Evolutionary conservation across 257 asterid species (phyloP).

Genomic region (Linaria vulgaris): DNA sequence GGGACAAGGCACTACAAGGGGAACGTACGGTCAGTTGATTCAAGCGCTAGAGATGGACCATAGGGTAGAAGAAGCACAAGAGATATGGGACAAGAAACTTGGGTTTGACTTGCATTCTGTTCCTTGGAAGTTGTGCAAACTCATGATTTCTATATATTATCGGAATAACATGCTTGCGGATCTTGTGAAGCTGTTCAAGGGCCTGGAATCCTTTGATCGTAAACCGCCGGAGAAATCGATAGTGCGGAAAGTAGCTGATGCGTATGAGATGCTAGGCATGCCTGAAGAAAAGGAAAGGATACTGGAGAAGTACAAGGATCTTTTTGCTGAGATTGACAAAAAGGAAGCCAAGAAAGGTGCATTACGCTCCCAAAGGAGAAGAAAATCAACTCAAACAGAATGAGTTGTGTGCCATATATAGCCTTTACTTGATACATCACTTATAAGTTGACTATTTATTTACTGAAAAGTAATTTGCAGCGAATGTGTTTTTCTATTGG

Average conservation of each 20-base stretch:
- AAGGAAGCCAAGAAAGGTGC: slow-evolving; percentile 38
- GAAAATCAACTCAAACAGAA: slow-evolving; percentile 17
- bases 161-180: slow-evolving; percentile 72
- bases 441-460: neutral
- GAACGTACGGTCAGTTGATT: slow-evolving; percentile 76
- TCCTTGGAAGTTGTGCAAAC: slow-evolving; percentile 72
- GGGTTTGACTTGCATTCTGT: slow-evolving; percentile 70
- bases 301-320: slow-evolving; percentile 62
- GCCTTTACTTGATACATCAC: neutral
- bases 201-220: slow-evolving; percentile 72
- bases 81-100: slow-evolving; percentile 74
- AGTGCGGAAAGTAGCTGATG: slow-evolving; percentile 72
- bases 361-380: slow-evolving; percentile 29
- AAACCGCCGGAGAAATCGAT: slow-evolving; percentile 76
- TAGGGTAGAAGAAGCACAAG: slow-evolving; percentile 69
- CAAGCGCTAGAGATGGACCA: slow-evolving; percentile 80
- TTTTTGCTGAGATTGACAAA: slow-evolving; percentile 38
- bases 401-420: neutral
- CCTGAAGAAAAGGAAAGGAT: slow-evolving; percentile 68
- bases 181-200: slow-evolving; percentile 74
- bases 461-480: neutral
- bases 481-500: neutral
- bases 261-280: slow-evolving; percentile 64
- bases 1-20: slow-evolving; percentile 83
- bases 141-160: slow-evolving; percentile 74